These are phyloP conservation scores for Trichosporon sp. DNA, from an alignment of 1,284 basidiomycete species.

Conservation along the genomic window DNA sequence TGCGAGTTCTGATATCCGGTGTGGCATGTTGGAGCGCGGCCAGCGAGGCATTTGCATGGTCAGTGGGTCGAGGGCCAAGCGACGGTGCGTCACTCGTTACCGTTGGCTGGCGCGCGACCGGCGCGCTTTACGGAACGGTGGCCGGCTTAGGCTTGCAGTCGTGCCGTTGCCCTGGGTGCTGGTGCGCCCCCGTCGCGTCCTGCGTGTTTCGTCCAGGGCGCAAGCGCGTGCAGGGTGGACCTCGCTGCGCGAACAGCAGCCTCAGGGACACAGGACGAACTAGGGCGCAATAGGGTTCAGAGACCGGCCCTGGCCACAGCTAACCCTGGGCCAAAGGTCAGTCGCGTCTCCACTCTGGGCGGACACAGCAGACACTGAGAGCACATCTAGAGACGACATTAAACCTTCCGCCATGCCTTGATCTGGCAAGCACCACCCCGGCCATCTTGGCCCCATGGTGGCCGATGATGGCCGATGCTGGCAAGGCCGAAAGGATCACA, in stretches of 20 bases:
- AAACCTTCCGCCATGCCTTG: conserved; percentile 5
- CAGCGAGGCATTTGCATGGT: not conserved
- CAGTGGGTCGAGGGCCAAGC: not conserved
- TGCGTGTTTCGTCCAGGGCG: not conserved
- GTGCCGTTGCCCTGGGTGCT: conserved; percentile 7
- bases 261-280: not conserved
- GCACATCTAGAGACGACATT: not conserved
- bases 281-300: not conserved
- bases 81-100: conserved; percentile 10
- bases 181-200: not conserved
- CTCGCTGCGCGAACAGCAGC: not conserved
- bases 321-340: conserved; percentile 26
- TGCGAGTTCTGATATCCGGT: not conserved
- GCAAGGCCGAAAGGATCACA: not conserved
- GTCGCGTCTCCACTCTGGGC: conserved; percentile 25
- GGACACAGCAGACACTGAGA: too few species aligned
- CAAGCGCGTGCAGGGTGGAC: too few species aligned
- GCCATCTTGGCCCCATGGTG: not conserved
- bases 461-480: not conserved
- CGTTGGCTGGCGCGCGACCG: not conserved
- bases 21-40: too few species aligned
- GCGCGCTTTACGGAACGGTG: conserved; percentile 8
- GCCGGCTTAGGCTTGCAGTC: conserved; percentile 1
- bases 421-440: not conserved
- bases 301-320: not conserved